Conservation (phyloP, 768 basidiomycete genomes). For the Lactarius tabidus region DNA sequence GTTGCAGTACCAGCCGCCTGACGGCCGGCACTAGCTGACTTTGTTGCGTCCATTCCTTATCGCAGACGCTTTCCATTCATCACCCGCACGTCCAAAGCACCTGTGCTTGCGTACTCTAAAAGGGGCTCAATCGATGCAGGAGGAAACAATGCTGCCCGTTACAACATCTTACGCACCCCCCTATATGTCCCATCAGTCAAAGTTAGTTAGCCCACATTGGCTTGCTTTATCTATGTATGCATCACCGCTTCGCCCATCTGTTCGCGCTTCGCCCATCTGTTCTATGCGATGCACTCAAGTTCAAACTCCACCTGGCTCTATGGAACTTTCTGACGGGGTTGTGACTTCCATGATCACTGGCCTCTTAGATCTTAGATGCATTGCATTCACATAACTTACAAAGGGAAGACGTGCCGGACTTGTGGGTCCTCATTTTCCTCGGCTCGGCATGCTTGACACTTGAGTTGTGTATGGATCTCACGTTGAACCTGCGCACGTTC, state of each 20-base stretch:
- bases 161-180: slow-evolving; percentile 63
- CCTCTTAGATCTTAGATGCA: background rate
- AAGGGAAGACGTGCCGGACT: background rate
- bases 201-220: slow-evolving; percentile 44
- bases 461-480: background rate
- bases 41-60: background rate
- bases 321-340: background rate
- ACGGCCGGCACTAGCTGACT: background rate
- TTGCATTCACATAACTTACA: background rate
- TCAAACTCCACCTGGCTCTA: background rate
- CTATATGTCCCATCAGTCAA: slow-evolving; percentile 54
- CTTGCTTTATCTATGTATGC: slow-evolving; percentile 40
- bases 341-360: background rate
- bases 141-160: slow-evolving; percentile 59
- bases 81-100: background rate
- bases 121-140: slow-evolving; percentile 55
- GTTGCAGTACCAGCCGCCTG: background rate
- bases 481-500: background rate
- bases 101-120: background rate
- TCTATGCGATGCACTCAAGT: background rate
- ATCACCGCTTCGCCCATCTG: slow-evolving; percentile 15
- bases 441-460: too few species aligned
- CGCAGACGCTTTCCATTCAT: background rate
- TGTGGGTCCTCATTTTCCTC: background rate
- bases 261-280: slow-evolving; percentile 28